Evolutionary conservation across 768 basidiomycete species (phyloP), one percentile per base, ranked within the genome.

Genomic region (Hortiboletus campestris): DNA sequence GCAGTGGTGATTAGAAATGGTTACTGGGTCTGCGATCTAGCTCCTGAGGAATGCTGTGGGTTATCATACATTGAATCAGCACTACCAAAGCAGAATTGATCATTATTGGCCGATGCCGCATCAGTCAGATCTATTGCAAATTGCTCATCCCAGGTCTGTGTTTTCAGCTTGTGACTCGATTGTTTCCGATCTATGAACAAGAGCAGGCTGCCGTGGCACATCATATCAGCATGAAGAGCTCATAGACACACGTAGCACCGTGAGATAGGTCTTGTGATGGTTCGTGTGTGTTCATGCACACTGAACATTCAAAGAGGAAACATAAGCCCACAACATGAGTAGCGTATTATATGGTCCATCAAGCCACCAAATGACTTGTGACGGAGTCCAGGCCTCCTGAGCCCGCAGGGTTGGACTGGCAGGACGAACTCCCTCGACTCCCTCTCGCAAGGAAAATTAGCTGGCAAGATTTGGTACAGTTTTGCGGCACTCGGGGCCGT

Each of bases 361-460:
- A 66, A 66, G 67, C 67, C 67, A 60, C 64, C 32, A 68, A 68
- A 68, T 67, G 55, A 67, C 49, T 43, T 50, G 66, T 55, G 65
- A 59, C 50, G 39, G 50, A 43, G 50, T 13, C 66, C 42, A 51
- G 63, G 42, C 48, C 29, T n/a, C 2, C 3, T 35, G 61, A n/a
- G 48, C 31, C 14, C 34, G 41, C 22, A 43, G 53, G 38, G 43
- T 22, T 39, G n/a, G 34, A 34, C 31, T 4, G 25, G 19, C 7
- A 43, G 31, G 28, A 34, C 3, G 12, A 38, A 25, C 17, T 12
- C 22, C 13, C 47, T 49, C 11, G 28, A 31, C 14, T 42, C 29
- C 35, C 19, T 25, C 39, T 31, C 13, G 28, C 35, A n/a, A 19
- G 31, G n/a, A 20, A 39, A 19, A 28, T 7, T 6, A 22, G 40